Conservation (phyloP, 257 asterid genomes). For the Capsicum rhomboideum region DNA sequence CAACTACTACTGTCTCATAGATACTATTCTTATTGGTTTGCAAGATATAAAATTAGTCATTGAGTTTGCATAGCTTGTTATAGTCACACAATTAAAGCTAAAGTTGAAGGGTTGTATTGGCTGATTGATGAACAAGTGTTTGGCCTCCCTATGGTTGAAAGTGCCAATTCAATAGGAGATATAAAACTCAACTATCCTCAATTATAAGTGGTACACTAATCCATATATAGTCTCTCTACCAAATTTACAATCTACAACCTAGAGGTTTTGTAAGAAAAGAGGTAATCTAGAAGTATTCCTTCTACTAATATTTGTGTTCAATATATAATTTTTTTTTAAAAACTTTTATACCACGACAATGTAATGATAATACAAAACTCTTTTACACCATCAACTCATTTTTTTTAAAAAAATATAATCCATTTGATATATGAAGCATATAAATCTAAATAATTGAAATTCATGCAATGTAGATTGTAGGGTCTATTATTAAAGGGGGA, state of each 20-base stretch:
- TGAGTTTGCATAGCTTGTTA: neutral
- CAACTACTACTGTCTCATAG: neutral
- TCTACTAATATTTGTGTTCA: neutral
- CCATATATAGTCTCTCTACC: neutral
- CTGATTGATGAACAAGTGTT: slow-evolving; percentile 5
- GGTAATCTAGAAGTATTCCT: neutral
- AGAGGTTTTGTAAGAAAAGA: neutral
- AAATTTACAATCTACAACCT: neutral
- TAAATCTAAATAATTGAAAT: too few relatives aligned
- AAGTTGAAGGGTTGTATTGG: neutral
- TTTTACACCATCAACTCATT: too few relatives aligned
- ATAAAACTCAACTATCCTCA: neutral
- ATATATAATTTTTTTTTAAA: too few relatives aligned
- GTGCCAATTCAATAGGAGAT: slow-evolving; percentile 4
- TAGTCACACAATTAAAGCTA: neutral
- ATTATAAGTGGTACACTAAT: neutral
- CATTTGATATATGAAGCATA: too few relatives aligned
- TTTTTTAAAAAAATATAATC: too few relatives aligned
- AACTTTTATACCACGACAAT: neutral
- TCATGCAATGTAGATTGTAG: neutral
- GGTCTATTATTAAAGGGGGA: too few relatives aligned
- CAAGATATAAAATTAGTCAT: neutral
- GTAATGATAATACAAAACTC: too few relatives aligned
- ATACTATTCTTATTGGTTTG: neutral
- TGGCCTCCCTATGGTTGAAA: neutral